Evolutionary conservation across 352 stramenopile genomes (phyloP), one percentile per base, ranked within the genome.

Genomic region (Globisporangium echinulatum): DNA sequence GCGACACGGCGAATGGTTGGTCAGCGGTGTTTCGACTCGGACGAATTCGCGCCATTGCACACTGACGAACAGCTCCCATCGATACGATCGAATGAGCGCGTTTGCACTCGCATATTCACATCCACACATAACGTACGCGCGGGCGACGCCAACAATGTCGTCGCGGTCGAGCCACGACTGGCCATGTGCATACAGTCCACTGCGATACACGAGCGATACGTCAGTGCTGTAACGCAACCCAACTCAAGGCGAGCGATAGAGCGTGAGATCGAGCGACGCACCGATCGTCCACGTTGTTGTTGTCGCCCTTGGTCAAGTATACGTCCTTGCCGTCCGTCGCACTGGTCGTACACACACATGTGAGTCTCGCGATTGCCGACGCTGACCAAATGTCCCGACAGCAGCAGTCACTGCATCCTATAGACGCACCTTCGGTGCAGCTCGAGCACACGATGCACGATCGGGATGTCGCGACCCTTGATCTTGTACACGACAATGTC

Each of bases 301-400:
- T 99, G 82, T 99, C 97, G 51, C 97, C 97, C 78, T 99, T 99
- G 54, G 97, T 99, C 38, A 99, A 72, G 49, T 99, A 90, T 61
- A 98, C 90, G 11, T 98, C 90, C 49, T 88, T 74, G 9, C 88
- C 92, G 63, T 97, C 82, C 51, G 76, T 80, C 56, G 79, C 81
- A 52, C 74, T 90, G 40, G 25, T 33, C 25, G 19, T 25, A 33
- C 25, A 33, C 25, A 33, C 25, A 33, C 25, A 33, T 33, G 25
- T 33, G 25, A 33, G 25, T 33, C 25, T 33, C 25, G 25, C 25
- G 25, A 33, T 33, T 33, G 25, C 3, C 2, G 25, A 33, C 25
- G 25, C 25, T 33, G 25, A 33, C 25, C 25, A 33, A 33, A 33
- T 33, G 25, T 33, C 25, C 2, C 25, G 25, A 33, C 25, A 33